Conservation (phyloP, 1,284 basidiomycete species). For the Ganoderma leucocontextum region DNA sequence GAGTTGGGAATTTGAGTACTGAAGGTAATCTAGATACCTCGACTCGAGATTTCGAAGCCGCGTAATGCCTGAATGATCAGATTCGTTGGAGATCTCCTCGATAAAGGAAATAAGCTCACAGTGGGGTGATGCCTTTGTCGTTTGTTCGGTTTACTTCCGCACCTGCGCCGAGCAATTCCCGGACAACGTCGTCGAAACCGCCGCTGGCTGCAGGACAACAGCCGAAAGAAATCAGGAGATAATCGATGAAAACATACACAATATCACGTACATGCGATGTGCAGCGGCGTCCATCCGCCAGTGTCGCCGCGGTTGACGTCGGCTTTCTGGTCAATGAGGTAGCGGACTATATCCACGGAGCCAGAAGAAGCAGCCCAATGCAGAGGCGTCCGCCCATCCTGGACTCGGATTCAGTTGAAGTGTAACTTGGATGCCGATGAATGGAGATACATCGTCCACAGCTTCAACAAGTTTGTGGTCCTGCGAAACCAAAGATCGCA, state of each 20-base stretch:
- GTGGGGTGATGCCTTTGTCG: conserved; percentile 86
- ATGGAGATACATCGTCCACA: conserved; percentile 66
- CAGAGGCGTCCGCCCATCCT: conserved; percentile 91
- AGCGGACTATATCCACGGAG: conserved; percentile 73
- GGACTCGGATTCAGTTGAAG: conserved; percentile 16
- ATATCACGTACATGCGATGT: conserved; percentile 76
- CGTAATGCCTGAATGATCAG: conserved; percentile 77
- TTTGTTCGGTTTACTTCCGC: conserved; percentile 86
- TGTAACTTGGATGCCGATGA: neutral
- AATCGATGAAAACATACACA: neutral
- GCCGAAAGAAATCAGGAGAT: neutral
- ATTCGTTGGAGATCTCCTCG: conserved; percentile 24
- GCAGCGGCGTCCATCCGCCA: conserved; percentile 87
- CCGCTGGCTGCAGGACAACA: conserved; percentile 70
- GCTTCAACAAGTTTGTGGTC: conserved; percentile 74
- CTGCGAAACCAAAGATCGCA: conserved; percentile 75
- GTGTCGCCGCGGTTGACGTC: conserved; percentile 79
- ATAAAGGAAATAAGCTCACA: conserved; percentile 60
- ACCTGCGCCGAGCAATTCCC: conserved; percentile 85
- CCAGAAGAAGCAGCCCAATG: conserved; percentile 90
- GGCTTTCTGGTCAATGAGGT: conserved; percentile 76
- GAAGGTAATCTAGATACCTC: conserved; percentile 59
- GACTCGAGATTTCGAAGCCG: conserved; percentile 91
- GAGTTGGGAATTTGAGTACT: conserved; percentile 8
- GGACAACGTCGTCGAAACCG: conserved; percentile 81